These are phyloP conservation scores for Fraxinus greggii DNA, from an alignment of 305 asterid species.

Conservation along the genomic window DNA sequence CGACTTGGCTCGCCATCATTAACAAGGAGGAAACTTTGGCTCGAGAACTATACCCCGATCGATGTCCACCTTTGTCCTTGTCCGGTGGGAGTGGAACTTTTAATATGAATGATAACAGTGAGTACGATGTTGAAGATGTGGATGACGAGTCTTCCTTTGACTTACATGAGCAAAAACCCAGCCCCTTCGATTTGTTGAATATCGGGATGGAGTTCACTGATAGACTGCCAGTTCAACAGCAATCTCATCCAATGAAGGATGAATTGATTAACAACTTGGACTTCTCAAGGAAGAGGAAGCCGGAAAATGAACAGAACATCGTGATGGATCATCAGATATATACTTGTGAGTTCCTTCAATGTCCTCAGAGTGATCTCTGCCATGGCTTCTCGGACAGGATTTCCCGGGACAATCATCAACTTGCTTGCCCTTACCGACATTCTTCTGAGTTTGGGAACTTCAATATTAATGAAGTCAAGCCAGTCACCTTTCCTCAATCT, in stretches of 20 bases:
- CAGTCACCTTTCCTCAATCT: neutral
- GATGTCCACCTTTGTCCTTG: constrained; percentile 2
- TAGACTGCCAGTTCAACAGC: neutral
- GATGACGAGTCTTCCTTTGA: neutral
- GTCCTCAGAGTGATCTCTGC: constrained; percentile 8
- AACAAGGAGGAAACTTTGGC: constrained; percentile 29
- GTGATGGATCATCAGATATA: constrained; percentile 7
- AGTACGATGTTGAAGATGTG: constrained; percentile 18
- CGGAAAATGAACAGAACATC: neutral
- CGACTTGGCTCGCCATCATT: constrained; percentile 31
- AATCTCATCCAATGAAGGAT: constrained; percentile 7
- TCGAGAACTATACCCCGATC: constrained; percentile 10
- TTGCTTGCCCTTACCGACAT: constrained; percentile 1
- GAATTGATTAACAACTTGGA: neutral
- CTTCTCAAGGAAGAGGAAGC: constrained; percentile 14
- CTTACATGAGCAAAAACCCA: constrained; percentile 14
- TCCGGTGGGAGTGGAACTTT: constrained; percentile 6
- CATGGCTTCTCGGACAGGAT: constrained; percentile 16
- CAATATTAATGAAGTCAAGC: constrained; percentile 11
- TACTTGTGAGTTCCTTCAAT: constrained; percentile 14
- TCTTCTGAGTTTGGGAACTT: constrained; percentile 16
- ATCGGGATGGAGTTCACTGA: neutral
- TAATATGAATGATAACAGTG: neutral
- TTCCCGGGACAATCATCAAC: constrained; percentile 24
- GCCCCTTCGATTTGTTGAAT: neutral